Base-by-base conservation (phyloP, 139 green algal genomes). In the Pleodorina starrii region DNA sequence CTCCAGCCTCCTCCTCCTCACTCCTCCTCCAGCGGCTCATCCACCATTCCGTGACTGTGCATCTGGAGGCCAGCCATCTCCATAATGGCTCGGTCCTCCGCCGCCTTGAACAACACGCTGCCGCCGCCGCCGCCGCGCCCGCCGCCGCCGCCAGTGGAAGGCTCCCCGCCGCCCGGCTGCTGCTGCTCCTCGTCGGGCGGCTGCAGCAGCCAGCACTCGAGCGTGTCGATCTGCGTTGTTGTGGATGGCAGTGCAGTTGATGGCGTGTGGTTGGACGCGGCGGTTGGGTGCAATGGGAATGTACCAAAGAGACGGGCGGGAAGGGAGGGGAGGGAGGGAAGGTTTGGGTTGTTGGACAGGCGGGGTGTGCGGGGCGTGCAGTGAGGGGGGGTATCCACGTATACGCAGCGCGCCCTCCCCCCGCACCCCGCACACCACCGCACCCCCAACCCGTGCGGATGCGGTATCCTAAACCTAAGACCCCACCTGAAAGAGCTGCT, bases 181-280 rank as follows among this genome's bases (percentile, higher is more conserved):
- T n/a, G 75, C n/a, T 35, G 66, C 43, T 93, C 91, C 0, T 90
- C 86, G 35, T 93, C 91, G 27, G 60, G 84, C 29, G 38, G 83
- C 87, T 87, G 78, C 63, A 94, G 83, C 84, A 90, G 88, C 92
- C 92, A 95, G 86, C 90, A 93, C 76, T 95, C 92, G 27, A 95
- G 68, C 14, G 51, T 48, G 43, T 91, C 89, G 40, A 94, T 86
- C 81, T 91, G 75, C n/a, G n/a, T n/a, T n/a, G 36, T 66, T 21
- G 7, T 66, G 5, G 54, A 66, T 21, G 54, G 6, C 54, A 25
- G 54, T 66, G 54, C n/a, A n/a, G n/a, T n/a, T n/a, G n/a, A n/a
- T n/a, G n/a, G n/a, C n/a, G n/a, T n/a, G n/a, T n/a, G n/a, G n/a
- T n/a, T n/a, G n/a, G n/a, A n/a, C 14, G 50, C 54, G 54, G 54